Percentiles rank a stretch among this genome's conserved stretches.
Conservation (phyloP, 2,329 filamentous ascomycete species). For the Cryphonectria radicalis region DNA sequence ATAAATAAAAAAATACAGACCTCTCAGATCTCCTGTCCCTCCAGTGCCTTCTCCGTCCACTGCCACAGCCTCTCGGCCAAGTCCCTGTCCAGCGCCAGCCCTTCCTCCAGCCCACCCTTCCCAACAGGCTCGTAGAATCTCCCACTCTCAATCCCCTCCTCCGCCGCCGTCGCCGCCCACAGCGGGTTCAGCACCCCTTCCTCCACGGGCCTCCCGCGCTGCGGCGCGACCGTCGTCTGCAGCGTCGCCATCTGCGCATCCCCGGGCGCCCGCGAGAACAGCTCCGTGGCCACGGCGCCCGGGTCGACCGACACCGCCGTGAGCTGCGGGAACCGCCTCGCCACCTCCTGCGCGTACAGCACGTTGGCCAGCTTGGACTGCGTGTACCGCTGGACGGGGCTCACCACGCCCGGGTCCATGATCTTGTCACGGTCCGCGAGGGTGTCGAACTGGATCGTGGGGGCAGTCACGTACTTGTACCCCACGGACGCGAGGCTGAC, state of each 20-base stretch:
- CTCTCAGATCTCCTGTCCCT: slow-evolving; percentile 8
- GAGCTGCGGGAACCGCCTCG: slow-evolving; percentile 33
- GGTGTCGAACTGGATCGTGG: slow-evolving; percentile 30
- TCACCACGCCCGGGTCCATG: neutral
- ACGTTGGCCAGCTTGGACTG: slow-evolving; percentile 38
- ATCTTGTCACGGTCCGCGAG: slow-evolving; percentile 20
- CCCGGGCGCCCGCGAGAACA: slow-evolving; percentile 26
- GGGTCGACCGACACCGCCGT: slow-evolving; percentile 33
- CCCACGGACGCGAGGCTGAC: slow-evolving; percentile 26
- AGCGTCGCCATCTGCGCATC: slow-evolving; percentile 29
- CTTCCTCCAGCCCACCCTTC: neutral
- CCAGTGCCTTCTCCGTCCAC: slow-evolving; percentile 41
- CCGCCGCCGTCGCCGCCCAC: slow-evolving; percentile 45
- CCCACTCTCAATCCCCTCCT: slow-evolving; percentile 35
- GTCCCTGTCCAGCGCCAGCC: slow-evolving; percentile 32
- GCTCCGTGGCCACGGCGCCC: slow-evolving; percentile 31
- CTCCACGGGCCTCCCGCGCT: slow-evolving; percentile 33
- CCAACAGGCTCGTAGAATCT: slow-evolving; percentile 44
- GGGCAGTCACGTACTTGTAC: slow-evolving; percentile 17
- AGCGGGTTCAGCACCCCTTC: slow-evolving; percentile 46
- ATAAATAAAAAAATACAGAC: too few relatives aligned
- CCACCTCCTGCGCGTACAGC: slow-evolving; percentile 33
- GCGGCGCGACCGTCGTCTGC: slow-evolving; percentile 27
- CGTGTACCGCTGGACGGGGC: slow-evolving; percentile 32
- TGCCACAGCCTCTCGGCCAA: slow-evolving; percentile 39